Base-by-base conservation (phyloP, 139 green algal genomes). In the Trebouxia sp. region DNA sequence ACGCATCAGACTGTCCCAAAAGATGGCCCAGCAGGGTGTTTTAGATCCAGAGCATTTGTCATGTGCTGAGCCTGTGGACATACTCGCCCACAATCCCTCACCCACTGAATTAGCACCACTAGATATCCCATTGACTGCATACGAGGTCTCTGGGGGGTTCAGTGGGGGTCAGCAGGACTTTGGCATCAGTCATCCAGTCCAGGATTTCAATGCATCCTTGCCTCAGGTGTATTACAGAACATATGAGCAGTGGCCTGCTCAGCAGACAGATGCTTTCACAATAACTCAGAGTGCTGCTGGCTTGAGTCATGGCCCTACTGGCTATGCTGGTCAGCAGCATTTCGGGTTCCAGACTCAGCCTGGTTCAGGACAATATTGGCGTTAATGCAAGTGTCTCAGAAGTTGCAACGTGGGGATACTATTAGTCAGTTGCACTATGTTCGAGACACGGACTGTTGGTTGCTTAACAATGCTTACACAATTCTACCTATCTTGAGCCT, bases 11-110 rank as follows among this genome's bases (percentile, higher is more conserved):
- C 62, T 72, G 15, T 72, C 62, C 9, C 32, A 32, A 8, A 72
- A 72, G 35, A 72, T 72, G 62, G 62, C 62, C 28, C 9, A 72
- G 4, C 17, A 30, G 12, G 62, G 62, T 11, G 62, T 72, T 5
- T 45, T 35, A 28, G 62, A 72, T n/a, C 62, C 62, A 45, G 32
- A 72, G 1, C 62, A 72, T 72, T 37, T 72, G 20, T 72, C 62
- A 14, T 72, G 62, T n/a, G 62, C 62, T 45, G 62, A 72, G 32
- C 62, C 62, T 0, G 62, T 45, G 32, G 62, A 72, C 37, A 26
- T 72, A 45, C 32, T 72, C n/a, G 62, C 62, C 35, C 62, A 72
- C 15, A 72, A 72, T 15, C 62, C 62, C 5, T 72, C 62, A 9
- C 62, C 62, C 37, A 45, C 62, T 30, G 62, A 72, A 35, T 35